Base-by-base conservation (phyloP, 208 protist genomes). In the Acanthamoeba triangularis region DNA sequence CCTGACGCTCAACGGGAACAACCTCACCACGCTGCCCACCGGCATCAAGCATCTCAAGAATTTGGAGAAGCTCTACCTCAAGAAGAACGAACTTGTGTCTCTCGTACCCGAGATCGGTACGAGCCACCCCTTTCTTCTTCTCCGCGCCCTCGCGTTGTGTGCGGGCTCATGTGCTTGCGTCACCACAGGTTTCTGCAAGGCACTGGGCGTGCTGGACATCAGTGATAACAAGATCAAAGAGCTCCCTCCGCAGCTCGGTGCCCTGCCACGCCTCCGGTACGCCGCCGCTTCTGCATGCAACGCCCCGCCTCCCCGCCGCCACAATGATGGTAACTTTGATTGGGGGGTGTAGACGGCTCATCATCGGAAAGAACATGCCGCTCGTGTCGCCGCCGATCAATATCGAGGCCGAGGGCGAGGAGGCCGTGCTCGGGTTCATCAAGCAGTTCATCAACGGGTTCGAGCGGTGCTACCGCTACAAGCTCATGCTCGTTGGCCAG, bases 401-500 rank as follows among this genome's bases (percentile, higher is more conserved):
- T 11, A 41, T 91, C 30, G 84, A 72, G 4, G 84, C 84, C 20
- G 84, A 69, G 90, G 90, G 90, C 59, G 47, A 84, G 30, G 67
- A 82, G 13, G 41, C 90, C 63, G 72, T 80, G 33, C 59, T 94
- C 10, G 35, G 35, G 13, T 94, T 74, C 52, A 52, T 94, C 47
- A 74, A 80, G 72, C 67, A 94, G 54, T 52, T 63, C 67, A 67
- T 94, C 63, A 52, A 94, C n/a, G 90, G 90, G 6, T 67, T 63
- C 35, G 65, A 94, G 90, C 59, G 72, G n/a, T 94, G 90, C 72
- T 94, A 94, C 90, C 59, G 90, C 23, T 67, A 67, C 47, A 94
- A 94, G 65, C 49, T 94, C n/a, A 94, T 94, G 90, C 65, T 94
- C 23, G 90, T 94, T 13, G 90, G 90, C n/a, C 90, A 94, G 49